phyloP scores from a whole-genome alignment of 1,139 yeast species.

The Chernovozyma sophiae-reginae region DNA sequence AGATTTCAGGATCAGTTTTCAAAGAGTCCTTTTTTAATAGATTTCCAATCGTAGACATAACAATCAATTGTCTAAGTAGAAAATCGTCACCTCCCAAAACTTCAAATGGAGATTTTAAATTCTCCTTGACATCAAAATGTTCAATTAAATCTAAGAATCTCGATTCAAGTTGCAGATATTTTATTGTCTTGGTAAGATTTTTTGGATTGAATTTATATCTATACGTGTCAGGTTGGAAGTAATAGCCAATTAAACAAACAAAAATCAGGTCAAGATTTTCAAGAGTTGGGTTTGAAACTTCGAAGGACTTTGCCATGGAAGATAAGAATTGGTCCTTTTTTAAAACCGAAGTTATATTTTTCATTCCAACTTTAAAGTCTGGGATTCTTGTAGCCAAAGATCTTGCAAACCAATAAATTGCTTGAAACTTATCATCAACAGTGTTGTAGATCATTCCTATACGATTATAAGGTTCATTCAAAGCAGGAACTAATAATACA shows the following conservation, averaged over 20 bases:
- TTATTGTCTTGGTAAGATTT: constrained; percentile 20
- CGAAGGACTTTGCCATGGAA: constrained; percentile 9
- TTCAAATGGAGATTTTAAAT: background rate
- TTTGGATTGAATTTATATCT: constrained; percentile 14
- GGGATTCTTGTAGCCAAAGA: constrained; percentile 53
- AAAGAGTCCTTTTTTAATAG: constrained; percentile 6
- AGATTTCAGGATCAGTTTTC: background rate
- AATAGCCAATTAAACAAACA: constrained; percentile 27
- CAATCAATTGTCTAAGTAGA: background rate
- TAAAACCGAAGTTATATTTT: constrained; percentile 33
- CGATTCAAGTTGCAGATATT: constrained; percentile 24
- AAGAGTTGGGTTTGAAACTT: constrained; percentile 8
- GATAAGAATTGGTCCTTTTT: constrained; percentile 28
- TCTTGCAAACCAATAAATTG: constrained; percentile 50
- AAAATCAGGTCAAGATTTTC: constrained; percentile 20
- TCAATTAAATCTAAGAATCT: constrained; percentile 16
- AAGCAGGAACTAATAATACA: constrained; percentile 54
- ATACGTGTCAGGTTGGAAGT: constrained; percentile 26
- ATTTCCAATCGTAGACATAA: constrained; percentile 5
- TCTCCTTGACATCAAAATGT: background rate
- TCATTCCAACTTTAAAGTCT: constrained; percentile 39
- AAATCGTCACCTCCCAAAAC: constrained; percentile 1
- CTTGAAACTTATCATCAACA: constrained; percentile 29
- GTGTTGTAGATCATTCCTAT: constrained; percentile 54
- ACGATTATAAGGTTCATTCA: constrained; percentile 65